A percentile compares a stretch with the other conserved stretches of the same genome.
These are phyloP conservation scores for Aspergillus pseudoglaucus DNA, from an alignment of 2,329 filamentous ascomycete species.

Conservation along the genomic window DNA sequence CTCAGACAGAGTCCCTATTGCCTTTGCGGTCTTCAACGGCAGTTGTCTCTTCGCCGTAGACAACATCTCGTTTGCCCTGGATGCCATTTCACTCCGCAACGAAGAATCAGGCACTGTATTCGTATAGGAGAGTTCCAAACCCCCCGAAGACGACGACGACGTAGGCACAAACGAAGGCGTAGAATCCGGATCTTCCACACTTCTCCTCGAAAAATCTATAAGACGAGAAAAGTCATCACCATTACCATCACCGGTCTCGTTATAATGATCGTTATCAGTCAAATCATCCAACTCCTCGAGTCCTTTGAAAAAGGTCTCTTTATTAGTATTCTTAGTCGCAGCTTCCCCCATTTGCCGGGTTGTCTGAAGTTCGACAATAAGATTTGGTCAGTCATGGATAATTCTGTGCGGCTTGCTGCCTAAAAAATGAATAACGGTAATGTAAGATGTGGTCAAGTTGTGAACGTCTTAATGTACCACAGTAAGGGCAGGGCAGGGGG, in stretches of 20 bases:
- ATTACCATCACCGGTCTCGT: slow-evolving; percentile 13
- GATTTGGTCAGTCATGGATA: slow-evolving; percentile 11
- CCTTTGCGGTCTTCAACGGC: slow-evolving; percentile 7
- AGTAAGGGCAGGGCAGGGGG: not conserved
- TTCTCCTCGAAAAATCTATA: slow-evolving; percentile 6
- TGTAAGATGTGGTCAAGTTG: no score
- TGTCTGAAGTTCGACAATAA: slow-evolving; percentile 5
- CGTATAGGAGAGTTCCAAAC: slow-evolving; percentile 1
- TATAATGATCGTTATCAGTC: slow-evolving; percentile 20
- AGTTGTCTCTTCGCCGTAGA: not conserved
- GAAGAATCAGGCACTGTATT: slow-evolving; percentile 2
- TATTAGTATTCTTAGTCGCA: slow-evolving; percentile 15
- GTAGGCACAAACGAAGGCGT: not conserved
- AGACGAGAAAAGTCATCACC: slow-evolving; percentile 14
- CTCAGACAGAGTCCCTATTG: slow-evolving; percentile 10
- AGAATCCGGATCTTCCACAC: not conserved
- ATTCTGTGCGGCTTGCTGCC: slow-evolving; percentile 9
- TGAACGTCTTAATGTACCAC: not conserved
- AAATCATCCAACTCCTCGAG: slow-evolving; percentile 27
- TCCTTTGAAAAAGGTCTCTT: slow-evolving; percentile 30
- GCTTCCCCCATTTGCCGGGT: slow-evolving; percentile 13
- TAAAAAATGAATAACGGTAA: slow-evolving; percentile 1
- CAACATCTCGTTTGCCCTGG: not conserved
- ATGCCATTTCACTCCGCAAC: not conserved
- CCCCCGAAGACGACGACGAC: slow-evolving; percentile 2